Conservation (phyloP, 306 rosid genomes). For the Cajanus cajan region DNA sequence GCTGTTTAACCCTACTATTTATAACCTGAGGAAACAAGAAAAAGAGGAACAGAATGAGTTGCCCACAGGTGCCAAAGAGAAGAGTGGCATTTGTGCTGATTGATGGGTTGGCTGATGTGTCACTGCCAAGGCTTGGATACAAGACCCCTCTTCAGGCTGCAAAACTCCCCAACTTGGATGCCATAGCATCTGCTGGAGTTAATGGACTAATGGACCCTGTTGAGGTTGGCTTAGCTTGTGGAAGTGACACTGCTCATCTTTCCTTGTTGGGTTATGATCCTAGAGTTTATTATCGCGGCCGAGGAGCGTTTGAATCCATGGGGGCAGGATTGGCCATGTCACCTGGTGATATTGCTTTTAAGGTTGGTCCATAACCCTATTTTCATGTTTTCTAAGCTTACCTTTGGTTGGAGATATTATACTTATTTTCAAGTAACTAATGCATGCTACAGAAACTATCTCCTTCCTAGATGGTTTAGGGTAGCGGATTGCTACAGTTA, state of each 20-base stretch:
- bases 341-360: conserved; percentile 97
- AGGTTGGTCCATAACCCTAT: conserved; percentile 45
- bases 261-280: conserved; percentile 90
- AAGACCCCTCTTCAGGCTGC: conserved; percentile 94
- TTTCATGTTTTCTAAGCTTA: neutral
- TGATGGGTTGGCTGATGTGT: conserved; percentile 95
- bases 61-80: conserved; percentile 56
- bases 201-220: conserved; percentile 98
- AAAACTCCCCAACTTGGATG: conserved; percentile 74
- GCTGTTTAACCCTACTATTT: neutral
- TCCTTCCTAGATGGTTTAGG: conserved; percentile 1
- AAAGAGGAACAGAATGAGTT: conserved; percentile 42
- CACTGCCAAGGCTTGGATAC: conserved; percentile 72
- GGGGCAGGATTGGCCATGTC: conserved; percentile 99
- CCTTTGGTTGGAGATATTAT: neutral
- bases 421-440: neutral
- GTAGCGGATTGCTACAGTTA: neutral
- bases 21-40: neutral
- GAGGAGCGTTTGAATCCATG: conserved; percentile 98
- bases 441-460: neutral
- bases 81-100: conserved; percentile 94
- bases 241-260: conserved; percentile 98
- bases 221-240: conserved; percentile 95
- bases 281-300: conserved; percentile 84
- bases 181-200: conserved; percentile 85